Conservation (phyloP, 1,139 yeast genomes). For the Hyphopichia burtonii region DNA sequence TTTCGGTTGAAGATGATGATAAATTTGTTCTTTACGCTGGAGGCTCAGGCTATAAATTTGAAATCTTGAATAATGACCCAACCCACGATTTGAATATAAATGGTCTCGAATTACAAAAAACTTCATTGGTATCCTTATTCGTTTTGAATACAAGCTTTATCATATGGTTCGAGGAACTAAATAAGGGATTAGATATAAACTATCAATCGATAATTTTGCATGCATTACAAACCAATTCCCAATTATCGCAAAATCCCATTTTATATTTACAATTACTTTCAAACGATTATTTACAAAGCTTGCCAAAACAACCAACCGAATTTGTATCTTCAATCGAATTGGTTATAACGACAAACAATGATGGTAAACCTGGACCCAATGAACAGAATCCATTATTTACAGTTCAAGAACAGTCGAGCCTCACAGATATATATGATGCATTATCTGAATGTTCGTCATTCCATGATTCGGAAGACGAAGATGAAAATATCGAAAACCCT, state of each 20-base stretch:
- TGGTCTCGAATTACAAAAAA: slow-evolving; percentile 5
- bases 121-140: slow-evolving; percentile 23
- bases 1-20: slow-evolving; percentile 39
- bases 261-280: slow-evolving; percentile 36
- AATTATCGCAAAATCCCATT: slow-evolving; percentile 4
- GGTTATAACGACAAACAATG: slow-evolving; percentile 7
- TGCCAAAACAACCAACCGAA: slow-evolving; percentile 13
- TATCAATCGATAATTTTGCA: slow-evolving; percentile 40
- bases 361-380: not conserved
- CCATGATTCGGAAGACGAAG: slow-evolving; percentile 29
- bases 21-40: slow-evolving; percentile 45
- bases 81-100: slow-evolving; percentile 11
- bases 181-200: slow-evolving; percentile 38
- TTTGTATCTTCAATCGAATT: slow-evolving; percentile 21
- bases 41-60: slow-evolving; percentile 20
- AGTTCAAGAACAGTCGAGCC: slow-evolving; percentile 4
- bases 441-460: slow-evolving; percentile 40
- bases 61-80: slow-evolving; percentile 17
- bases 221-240: slow-evolving; percentile 27
- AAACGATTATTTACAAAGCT: slow-evolving; percentile 16
- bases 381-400: slow-evolving; percentile 9
- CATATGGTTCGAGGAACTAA: slow-evolving; percentile 32
- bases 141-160: slow-evolving; percentile 40
- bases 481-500: slow-evolving; percentile 14
- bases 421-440: slow-evolving; percentile 31